These are phyloP conservation scores for Lentinula guzmanii DNA, from an alignment of 768 basidiomycete genomes.

Conservation along the genomic window DNA sequence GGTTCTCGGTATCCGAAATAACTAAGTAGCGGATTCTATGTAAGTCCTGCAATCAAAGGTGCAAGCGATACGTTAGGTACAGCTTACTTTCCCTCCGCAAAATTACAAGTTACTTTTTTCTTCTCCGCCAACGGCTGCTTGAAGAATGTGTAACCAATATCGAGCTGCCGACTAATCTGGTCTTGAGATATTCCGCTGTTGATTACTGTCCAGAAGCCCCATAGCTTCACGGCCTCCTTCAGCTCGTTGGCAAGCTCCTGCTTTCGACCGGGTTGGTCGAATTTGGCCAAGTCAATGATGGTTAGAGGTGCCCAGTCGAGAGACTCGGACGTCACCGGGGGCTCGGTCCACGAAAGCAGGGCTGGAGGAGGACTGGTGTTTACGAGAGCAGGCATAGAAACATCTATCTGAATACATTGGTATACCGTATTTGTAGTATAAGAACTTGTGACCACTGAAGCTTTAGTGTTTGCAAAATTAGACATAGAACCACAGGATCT, in stretches of 20 bases:
- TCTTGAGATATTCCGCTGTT: slow-evolving; percentile 32
- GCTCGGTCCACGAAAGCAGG: slow-evolving; percentile 10
- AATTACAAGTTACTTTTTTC: slow-evolving; percentile 22
- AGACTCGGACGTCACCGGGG: slow-evolving; percentile 15
- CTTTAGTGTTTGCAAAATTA: background rate
- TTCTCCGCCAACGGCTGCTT: slow-evolving; percentile 28
- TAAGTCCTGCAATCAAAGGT: background rate
- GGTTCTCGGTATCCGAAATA: slow-evolving; percentile 32
- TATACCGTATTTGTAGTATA: background rate
- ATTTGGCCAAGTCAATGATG: slow-evolving; percentile 30
- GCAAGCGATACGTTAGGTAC: background rate
- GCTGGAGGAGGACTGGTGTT: background rate
- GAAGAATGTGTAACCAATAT: slow-evolving; percentile 30
- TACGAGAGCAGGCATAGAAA: background rate
- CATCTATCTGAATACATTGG: background rate
- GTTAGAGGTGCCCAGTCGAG: slow-evolving; percentile 31
- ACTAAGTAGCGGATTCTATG: slow-evolving; percentile 5
- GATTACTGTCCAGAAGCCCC: slow-evolving; percentile 37
- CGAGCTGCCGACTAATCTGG: slow-evolving; percentile 26
- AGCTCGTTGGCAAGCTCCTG: slow-evolving; percentile 25
- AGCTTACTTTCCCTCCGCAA: slow-evolving; percentile 24
- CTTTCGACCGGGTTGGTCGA: slow-evolving; percentile 24
- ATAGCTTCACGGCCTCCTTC: slow-evolving; percentile 28
- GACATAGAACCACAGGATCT: background rate
- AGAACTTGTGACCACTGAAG: background rate